Evolutionary conservation across 306 rosid species (phyloP).

Genomic region (Pyrus communis): DNA sequence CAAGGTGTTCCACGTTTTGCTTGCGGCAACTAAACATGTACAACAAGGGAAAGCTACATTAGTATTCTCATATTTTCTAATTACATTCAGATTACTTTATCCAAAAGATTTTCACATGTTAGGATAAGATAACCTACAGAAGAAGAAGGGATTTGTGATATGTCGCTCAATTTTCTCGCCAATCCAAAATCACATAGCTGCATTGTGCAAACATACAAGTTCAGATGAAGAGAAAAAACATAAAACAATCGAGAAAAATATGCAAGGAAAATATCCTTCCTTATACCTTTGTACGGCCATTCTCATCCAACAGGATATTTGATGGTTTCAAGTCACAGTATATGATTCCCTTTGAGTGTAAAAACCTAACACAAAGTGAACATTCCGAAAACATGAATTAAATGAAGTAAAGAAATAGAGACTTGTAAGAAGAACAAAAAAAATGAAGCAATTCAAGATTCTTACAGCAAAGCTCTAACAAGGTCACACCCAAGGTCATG

Average conservation of each 20-base stretch:
- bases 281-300: constrained; percentile 76
- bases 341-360: constrained; percentile 86
- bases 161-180: constrained; percentile 82
- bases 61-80: constrained; percentile 10
- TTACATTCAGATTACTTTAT: neutral
- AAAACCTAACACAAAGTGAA: constrained; percentile 43
- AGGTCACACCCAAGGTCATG: constrained; percentile 65
- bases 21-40: constrained; percentile 63
- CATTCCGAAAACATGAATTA: constrained; percentile 12
- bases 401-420: constrained; percentile 16
- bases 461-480: constrained; percentile 75
- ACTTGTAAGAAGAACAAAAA: neutral
- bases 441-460: constrained; percentile 17
- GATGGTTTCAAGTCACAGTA: constrained; percentile 97
- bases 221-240: neutral
- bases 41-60: constrained; percentile 18
- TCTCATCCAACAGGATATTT: constrained; percentile 82
- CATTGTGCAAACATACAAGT: constrained; percentile 18
- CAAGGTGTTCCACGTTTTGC: constrained; percentile 96
- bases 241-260: neutral
- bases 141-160: constrained; percentile 68
- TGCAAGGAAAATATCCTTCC: neutral
- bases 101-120: neutral
- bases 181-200: constrained; percentile 97
- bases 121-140: constrained; percentile 40